Evolutionary conservation across 768 basidiomycete genomes (phyloP).

Genomic region (Roridomyces roridus): DNA sequence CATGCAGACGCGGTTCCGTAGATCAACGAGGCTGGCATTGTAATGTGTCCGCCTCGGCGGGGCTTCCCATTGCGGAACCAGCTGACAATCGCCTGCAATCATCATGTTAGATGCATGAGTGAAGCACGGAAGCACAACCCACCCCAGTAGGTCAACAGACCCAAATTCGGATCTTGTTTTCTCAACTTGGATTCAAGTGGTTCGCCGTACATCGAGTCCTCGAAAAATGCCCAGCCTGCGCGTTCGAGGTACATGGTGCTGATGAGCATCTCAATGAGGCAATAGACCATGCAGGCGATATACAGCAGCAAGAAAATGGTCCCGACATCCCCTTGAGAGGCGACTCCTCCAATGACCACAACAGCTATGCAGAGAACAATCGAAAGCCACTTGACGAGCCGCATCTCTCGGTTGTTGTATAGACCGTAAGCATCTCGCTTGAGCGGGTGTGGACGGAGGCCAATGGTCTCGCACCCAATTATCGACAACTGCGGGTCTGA

Average conservation of each 20-base stretch:
- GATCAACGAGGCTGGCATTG: conserved; percentile 7
- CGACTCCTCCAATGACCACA: not conserved
- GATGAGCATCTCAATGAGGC: conserved; percentile 8
- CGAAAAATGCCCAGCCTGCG: conserved; percentile 17
- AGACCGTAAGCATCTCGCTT: not conserved
- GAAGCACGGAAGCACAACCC: no score
- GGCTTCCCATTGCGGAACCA: conserved; percentile 7
- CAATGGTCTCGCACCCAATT: not conserved
- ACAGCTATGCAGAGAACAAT: not conserved
- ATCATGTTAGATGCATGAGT: not conserved
- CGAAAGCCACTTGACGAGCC: not conserved
- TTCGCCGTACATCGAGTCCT: conserved; percentile 4
- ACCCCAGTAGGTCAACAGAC: conserved; percentile 20
- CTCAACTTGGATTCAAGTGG: conserved; percentile 1
- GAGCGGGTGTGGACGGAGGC: not conserved
- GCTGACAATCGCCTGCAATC: not conserved
- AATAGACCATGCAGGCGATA: not conserved
- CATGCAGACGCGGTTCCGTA: conserved; percentile 7
- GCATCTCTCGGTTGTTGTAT: conserved; percentile 8
- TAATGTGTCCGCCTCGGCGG: not conserved
- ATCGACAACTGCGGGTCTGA: not conserved
- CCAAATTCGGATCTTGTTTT: conserved; percentile 16
- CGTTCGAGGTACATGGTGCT: conserved; percentile 20
- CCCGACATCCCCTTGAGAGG: not conserved
- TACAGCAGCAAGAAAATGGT: not conserved